Evolutionary conservation across 2,329 filamentous ascomycete genomes (phyloP).

Genomic region (Biscogniauxia mediterranea): DNA sequence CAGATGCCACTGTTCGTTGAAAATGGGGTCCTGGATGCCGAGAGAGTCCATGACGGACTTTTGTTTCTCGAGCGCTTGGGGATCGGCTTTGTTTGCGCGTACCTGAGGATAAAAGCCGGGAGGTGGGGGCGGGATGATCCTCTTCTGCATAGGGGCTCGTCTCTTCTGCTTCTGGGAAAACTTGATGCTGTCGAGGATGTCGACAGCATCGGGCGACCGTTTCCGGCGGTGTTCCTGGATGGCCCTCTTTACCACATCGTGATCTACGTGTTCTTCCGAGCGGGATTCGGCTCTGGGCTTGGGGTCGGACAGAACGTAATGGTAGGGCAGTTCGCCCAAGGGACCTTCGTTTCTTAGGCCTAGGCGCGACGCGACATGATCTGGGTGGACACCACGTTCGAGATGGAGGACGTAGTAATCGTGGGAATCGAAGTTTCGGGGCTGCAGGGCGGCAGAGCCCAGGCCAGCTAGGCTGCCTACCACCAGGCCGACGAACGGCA

Average conservation of each 20-base stretch:
- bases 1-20: conserved; percentile 92
- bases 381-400: conserved; percentile 61
- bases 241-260: conserved; percentile 57
- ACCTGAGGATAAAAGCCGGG: conserved; percentile 24
- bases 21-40: conserved; percentile 86
- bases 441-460: conserved; percentile 48
- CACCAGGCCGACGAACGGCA: conserved; percentile 52
- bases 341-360: conserved; percentile 79
- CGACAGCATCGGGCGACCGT: conserved; percentile 48
- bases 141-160: conserved; percentile 53
- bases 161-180: conserved; percentile 73
- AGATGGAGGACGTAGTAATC: conserved; percentile 96
- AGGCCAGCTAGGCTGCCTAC: conserved; percentile 46
- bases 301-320: conserved; percentile 81
- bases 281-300: conserved; percentile 35
- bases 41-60: conserved; percentile 61
- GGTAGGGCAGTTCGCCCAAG: conserved; percentile 72
- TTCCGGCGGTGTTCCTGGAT: conserved; percentile 59
- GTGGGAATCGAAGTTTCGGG: conserved; percentile 72
- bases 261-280: conserved; percentile 37
- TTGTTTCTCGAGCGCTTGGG: conserved; percentile 55
- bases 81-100: conserved; percentile 29
- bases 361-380: conserved; percentile 67
- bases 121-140: conserved; percentile 42
- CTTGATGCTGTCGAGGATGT: conserved; percentile 70